A percentile compares a stretch with the other conserved stretches of the same genome.
phyloP scores from a whole-genome alignment of 2,329 filamentous ascomycete genomes.

The Fusarium succisae region DNA sequence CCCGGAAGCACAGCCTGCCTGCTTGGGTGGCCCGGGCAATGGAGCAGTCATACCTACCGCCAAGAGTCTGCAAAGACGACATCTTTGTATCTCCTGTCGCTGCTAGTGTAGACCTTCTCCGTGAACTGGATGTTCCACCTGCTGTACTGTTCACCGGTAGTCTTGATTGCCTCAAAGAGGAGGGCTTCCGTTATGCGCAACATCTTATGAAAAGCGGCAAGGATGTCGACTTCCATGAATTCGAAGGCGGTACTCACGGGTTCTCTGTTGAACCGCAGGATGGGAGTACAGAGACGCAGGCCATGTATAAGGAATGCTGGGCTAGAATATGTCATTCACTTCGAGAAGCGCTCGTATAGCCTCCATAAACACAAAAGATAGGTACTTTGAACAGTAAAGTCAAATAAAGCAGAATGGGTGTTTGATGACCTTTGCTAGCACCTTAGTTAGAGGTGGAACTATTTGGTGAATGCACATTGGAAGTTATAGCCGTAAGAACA shows the following conservation, averaged over 20 bases:
- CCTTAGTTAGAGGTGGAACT: too few species aligned
- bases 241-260: background rate
- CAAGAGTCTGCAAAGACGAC: background rate
- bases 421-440: too few species aligned
- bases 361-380: too few species aligned
- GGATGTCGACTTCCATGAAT: background rate
- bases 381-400: too few species aligned
- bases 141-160: background rate
- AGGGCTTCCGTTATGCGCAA: background rate
- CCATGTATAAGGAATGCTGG: background rate
- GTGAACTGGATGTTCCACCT: background rate
- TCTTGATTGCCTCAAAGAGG: background rate
- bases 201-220: background rate
- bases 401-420: too few species aligned
- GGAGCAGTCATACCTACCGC: background rate
- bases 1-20: background rate
- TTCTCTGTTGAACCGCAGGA: background rate
- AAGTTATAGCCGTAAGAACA: too few species aligned
- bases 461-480: too few species aligned
- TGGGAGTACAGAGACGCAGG: rapidly evolving
- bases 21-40: background rate
- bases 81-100: background rate
- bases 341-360: rapidly evolving
- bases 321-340: background rate
- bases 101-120: rapidly evolving